phyloP scores from a whole-genome alignment of 1,284 basidiomycete genomes.

The Pseudozyma tsukubaensis region DNA sequence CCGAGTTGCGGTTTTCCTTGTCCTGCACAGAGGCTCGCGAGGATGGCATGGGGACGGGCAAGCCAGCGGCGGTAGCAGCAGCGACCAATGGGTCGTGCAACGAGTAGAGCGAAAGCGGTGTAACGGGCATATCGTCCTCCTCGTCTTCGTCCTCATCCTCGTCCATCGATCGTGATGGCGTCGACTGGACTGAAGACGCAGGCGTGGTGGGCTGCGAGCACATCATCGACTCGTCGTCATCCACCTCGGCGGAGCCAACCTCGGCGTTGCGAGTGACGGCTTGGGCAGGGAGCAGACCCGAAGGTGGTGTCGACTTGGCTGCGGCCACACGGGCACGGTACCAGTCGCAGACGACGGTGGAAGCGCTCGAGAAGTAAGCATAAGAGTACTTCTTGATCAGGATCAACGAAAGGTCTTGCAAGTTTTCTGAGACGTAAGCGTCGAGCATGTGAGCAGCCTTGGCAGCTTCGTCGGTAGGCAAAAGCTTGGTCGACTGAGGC shows the following conservation, averaged over 20 bases:
- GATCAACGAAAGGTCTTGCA: conserved; percentile 90
- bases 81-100: conserved; percentile 60
- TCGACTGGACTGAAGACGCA: conserved; percentile 60
- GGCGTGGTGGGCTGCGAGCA: conserved; percentile 59
- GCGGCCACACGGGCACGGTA: conserved; percentile 72
- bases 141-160: conserved; percentile 67
- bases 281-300: conserved; percentile 52
- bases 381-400: conserved; percentile 97
- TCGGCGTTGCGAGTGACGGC: conserved; percentile 32
- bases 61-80: conserved; percentile 38
- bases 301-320: conserved; percentile 26
- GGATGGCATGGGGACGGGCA: conserved; percentile 40
- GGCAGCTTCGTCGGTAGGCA: conserved; percentile 37
- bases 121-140: conserved; percentile 66
- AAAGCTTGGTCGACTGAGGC: conserved; percentile 34
- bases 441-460: conserved; percentile 81
- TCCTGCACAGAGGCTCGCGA: conserved; percentile 37
- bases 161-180: conserved; percentile 64
- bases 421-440: conserved; percentile 82
- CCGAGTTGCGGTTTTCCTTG: conserved; percentile 30
- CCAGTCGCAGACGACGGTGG: conserved; percentile 89
- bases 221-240: conserved; percentile 59
- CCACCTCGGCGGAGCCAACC: conserved; percentile 33
- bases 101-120: conserved; percentile 64
- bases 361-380: conserved; percentile 91